Conservation (phyloP, 2,329 filamentous ascomycete genomes). For the Colletotrichum sp. region DNA sequence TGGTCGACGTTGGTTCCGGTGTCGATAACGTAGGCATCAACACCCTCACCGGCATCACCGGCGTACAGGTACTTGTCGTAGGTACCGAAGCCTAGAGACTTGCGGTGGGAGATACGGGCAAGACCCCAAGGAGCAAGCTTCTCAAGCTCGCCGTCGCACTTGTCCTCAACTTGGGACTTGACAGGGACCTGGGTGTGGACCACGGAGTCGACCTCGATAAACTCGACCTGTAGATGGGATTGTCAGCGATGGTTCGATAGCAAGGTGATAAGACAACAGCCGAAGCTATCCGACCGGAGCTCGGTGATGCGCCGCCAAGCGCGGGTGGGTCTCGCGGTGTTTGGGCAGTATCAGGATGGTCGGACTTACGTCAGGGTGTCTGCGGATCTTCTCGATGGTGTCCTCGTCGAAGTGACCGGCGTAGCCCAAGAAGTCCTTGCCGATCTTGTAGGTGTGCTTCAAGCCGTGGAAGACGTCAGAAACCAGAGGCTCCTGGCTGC, state of each 20-base stretch:
- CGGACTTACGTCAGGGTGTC: conserved; percentile 91
- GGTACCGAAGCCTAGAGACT: conserved; percentile 83
- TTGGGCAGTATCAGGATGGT: not conserved
- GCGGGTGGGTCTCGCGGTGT: not conserved
- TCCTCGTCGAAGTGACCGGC: conserved; percentile 95
- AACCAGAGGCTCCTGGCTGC: conserved; percentile 72
- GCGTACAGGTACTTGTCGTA: conserved; percentile 99
- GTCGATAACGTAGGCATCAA: conserved; percentile 98
- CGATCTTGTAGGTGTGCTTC: conserved; percentile 97
- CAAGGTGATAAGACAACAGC: not conserved
- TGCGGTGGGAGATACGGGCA: conserved; percentile 95
- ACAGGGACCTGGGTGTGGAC: conserved; percentile 78
- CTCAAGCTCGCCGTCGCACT: conserved; percentile 70
- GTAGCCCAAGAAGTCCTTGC: conserved; percentile 82
- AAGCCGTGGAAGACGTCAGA: conserved; percentile 80
- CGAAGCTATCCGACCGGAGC: not conserved
- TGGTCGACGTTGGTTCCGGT: conserved; percentile 94
- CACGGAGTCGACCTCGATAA: conserved; percentile 92
- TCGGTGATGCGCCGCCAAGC: not conserved
- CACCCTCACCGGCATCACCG: conserved; percentile 89
- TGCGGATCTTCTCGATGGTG: conserved; percentile 91
- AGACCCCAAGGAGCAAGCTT: conserved; percentile 98
- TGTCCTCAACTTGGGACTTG: conserved; percentile 39
- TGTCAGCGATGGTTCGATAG: conserved; percentile 14
- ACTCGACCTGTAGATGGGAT: conserved; percentile 76